Evolutionary conservation across 345 rosid genomes (phyloP).

Genomic region (Aegle marmelos): DNA sequence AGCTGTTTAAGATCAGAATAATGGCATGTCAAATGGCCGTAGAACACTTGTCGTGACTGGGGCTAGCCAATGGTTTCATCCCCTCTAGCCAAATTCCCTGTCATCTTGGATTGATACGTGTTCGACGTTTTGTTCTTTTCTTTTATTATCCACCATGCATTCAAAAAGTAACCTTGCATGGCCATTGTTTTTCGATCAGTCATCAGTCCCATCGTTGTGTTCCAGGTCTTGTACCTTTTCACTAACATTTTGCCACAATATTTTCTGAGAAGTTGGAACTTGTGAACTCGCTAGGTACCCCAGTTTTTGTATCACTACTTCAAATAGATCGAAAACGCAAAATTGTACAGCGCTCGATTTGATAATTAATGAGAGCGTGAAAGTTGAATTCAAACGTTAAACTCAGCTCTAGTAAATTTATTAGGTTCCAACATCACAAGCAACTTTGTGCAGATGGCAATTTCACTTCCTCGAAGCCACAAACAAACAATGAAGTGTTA

Average conservation of each 20-base stretch:
- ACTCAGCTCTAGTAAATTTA: too few species aligned
- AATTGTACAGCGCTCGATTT: not conserved
- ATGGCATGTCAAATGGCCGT: slow-evolving; percentile 12
- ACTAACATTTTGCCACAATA: not conserved
- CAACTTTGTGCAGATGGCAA: too few species aligned
- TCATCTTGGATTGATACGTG: not conserved
- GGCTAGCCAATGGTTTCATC: slow-evolving; percentile 8
- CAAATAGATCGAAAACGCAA: not conserved
- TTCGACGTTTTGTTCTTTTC: slow-evolving; percentile 37
- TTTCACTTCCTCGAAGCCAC: too few species aligned
- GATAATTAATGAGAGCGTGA: not conserved
- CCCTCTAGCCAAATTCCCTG: slow-evolving; percentile 9
- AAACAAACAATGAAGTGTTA: too few species aligned
- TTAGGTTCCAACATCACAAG: too few species aligned
- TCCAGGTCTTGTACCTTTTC: not conserved
- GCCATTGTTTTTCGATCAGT: slow-evolving; percentile 32
- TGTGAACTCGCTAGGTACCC: not conserved
- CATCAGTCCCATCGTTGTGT: slow-evolving; percentile 20
- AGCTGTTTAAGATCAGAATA: slow-evolving; percentile 15
- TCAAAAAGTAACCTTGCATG: slow-evolving; percentile 42
- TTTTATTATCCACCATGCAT: slow-evolving; percentile 42
- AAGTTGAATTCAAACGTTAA: not conserved
- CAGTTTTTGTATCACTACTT: not conserved
- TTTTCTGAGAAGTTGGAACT: not conserved
- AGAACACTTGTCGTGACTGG: not conserved